phyloP scores from a whole-genome alignment of 2,329 filamentous ascomycete species.

The Fusarium buxicola region DNA sequence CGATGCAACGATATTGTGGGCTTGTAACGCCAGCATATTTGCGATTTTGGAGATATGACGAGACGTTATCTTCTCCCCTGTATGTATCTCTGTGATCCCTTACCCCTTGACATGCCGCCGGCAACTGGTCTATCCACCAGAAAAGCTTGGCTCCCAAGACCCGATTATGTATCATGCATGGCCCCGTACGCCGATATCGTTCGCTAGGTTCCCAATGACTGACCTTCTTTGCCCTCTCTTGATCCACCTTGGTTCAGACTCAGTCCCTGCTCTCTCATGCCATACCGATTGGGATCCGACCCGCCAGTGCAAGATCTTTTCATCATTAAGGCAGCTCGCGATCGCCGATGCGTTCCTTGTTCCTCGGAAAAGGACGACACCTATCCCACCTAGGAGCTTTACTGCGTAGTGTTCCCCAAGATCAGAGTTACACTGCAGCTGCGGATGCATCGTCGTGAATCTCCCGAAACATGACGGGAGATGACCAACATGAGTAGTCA shows the following conservation, averaged over 20 bases:
- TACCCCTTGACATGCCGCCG: conserved; percentile 29
- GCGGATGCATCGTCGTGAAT: conserved; percentile 33
- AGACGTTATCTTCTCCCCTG: neutral
- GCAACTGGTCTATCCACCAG: conserved; percentile 29
- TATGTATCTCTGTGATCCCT: neutral
- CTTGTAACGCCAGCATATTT: conserved; percentile 23
- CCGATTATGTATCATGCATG: conserved; percentile 12
- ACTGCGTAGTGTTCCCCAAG: conserved; percentile 16
- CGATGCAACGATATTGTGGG: conserved; percentile 7
- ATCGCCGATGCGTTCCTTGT: conserved; percentile 18
- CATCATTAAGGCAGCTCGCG: neutral
- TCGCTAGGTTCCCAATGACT: neutral
- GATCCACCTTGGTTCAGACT: conserved; percentile 4
- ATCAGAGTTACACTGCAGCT: conserved; percentile 40
- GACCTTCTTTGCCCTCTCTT: neutral
- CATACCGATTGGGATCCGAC: conserved; percentile 19
- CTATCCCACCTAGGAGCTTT: conserved; percentile 4
- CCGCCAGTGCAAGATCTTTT: neutral
- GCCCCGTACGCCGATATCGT: conserved; percentile 16
- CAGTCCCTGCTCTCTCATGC: conserved; percentile 3
- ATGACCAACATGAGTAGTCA: conserved; percentile 28
- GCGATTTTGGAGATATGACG: conserved; percentile 36
- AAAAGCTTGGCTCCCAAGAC: conserved; percentile 17
- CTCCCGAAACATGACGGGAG: conserved; percentile 20
- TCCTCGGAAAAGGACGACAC: conserved; percentile 4